Evolutionary conservation across 2,329 filamentous ascomycete species (phyloP), one percentile per base, ranked within the genome.

Genomic region (Metarhizium brunneum): DNA sequence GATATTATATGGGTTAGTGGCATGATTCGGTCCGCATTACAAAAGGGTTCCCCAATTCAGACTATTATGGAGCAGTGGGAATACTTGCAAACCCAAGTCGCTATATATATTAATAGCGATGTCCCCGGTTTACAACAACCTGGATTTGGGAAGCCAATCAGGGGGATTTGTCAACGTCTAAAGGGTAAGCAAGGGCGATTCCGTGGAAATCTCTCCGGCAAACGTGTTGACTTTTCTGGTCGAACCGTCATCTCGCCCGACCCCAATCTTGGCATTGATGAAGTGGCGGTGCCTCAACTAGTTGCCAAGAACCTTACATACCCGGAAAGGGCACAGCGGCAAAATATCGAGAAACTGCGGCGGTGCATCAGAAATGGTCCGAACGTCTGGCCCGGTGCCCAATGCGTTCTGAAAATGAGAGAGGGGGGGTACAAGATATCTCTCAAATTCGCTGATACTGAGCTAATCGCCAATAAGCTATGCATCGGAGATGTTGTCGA

Each of bases 41-140:
- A 86, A 58, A 90, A 90, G 63, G 92, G 92, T 10, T 88, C 91
- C 14, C 84, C 90, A 0, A 80, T 97, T 2, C 83, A 87, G 60
- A 94, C 89, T 1, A 88, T 97, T 56, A 94, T 96, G 85, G 92
- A 97, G 68, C 91, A 95, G 64, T 97, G 92, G 92, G 92, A 97
- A 67, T 97, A 92, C 65, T 76, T 99, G 59, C 92, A 96, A 67
- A 79, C 95, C 11, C 92, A 96, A 66, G 88, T 97, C 58, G 94
- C 92, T 57, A 91, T 96, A 79, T 97, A 97, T 69, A 92, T 99
- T 68, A 96, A 99, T 74, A 95, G 92, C 60, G 92, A 96, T 64
- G 85, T 95, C 2, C 92, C 92, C 0, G 92, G 92, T 30, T 79
- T 97, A 18, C 86, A 91, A 63, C 90, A 95, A 64, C 86, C 86